Base-by-base conservation (phyloP, 1,284 basidiomycete genomes). In the Meripilus lineatus region DNA sequence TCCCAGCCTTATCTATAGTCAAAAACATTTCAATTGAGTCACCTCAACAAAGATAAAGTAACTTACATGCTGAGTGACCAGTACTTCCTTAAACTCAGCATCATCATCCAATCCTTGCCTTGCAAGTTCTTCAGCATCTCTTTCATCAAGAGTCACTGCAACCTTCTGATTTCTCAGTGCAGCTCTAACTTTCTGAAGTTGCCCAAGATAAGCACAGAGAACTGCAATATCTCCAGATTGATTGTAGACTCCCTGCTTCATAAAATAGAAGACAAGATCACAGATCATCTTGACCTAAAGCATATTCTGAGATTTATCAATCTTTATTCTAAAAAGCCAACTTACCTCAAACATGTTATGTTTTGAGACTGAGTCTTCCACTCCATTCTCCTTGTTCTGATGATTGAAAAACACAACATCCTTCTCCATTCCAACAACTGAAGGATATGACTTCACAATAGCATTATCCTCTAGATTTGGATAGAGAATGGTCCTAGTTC, bases 201-300 rank as follows among this genome's bases (percentile, higher is more conserved):
- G 84, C 0, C 85, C 83, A 6, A 86, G 72, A 56, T 88, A 88
- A 0, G 83, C 81, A 52, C 81, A 84, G 15, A 88, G 61, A 8
- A 89, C 78, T 7, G 81, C 83, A 32, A 88, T 84, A 49, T 84
- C 79, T 1, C 82, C 82, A 6, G 39, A 46, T 34, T 35, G 44
- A 15, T 47, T 50, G 40, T 56, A 57, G 17, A 28, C 40, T 13
- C 46, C 69, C 33, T 55, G 79, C 65, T 72, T 67, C 14, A 84
- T 57, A n/a, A 89, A 68, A 55, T 88, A 79, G 2, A 82, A 55
- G 1, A 85, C 82, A 2, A 88, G 66, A 49, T 85, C 84, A 35
- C 70, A 69, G 37, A 84, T 79, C 80, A 87, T 84, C 4, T 64
- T 52, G 3, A 81, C 81, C 83, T 86, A 35, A 14, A 24, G 35